Evolutionary conservation across 2,329 filamentous ascomycete genomes (phyloP), one percentile per base, ranked within the genome.

Genomic region (Exophiala calicioides): DNA sequence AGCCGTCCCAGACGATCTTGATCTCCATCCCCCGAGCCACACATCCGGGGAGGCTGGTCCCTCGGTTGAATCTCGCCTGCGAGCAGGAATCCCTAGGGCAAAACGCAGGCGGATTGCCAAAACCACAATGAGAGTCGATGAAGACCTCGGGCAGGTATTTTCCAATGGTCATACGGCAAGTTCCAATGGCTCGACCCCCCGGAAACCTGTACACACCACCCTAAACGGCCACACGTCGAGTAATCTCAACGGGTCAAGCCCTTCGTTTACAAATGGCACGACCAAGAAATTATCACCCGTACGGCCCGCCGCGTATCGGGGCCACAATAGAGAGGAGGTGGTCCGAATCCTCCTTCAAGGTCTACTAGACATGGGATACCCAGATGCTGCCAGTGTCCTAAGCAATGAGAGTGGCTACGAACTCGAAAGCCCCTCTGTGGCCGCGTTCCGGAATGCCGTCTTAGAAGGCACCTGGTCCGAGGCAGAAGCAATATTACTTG

Each of bases 301-400:
- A 19, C 45, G 60, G 35, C 50, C 62, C 21, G 52, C 72, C 4
- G 72, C 73, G 24, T 97, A 94, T 66, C 85, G 83, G 62, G 90
- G 90, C 13, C 91, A 97, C 64, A 82, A 93, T 63, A 82, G 89
- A 64, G 90, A 95, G 73, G 91, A 98, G 71, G 85, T 97, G 33
- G 95, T 91, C 4, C 79, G 93, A 43, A 86, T 97, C 55, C 70
- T 98, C 60, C 93, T 98, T 61, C 93, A 98, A 68, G 87, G 90
- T 26, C 71, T 98, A 55, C 81, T 83, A 18, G 91, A 96, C 65
- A 77, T 98, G 71, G 93, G 93, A 2, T 96, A 97, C 63, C 76
- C 82, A 49, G 74, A 76, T 9, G 87, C 91, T 9, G 91, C 93
- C 18, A 76, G 81, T 33, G 82, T 78, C 51, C 74, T 98, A 47